Base-by-base conservation (phyloP, 495 filamentous ascomycete genomes). In the Hapsidospora chrysogenum region DNA sequence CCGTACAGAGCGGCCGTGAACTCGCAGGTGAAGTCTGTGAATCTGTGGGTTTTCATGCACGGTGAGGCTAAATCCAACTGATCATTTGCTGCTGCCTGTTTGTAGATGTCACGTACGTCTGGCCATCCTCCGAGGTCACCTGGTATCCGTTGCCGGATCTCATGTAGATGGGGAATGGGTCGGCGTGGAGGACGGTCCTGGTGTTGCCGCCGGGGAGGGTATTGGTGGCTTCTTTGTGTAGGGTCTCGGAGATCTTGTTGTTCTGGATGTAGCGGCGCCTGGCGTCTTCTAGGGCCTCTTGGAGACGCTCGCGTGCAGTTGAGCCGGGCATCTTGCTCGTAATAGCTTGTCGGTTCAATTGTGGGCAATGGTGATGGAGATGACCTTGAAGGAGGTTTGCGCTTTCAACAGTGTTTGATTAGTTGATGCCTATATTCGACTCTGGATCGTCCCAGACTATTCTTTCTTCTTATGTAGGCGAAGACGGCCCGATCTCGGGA, bases 151-250 rank as follows among this genome's bases (percentile, higher is more conserved):
- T 41, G 18, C 58, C 64, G 17, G 36, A 56, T 34, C 43, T 48
- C 50, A 65, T 55, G 42, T 50, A 51, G 11, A 76, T 37, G 0
- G 72, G 72, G 38, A 74, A 78, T 0, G 74, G 72, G 3, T 45
- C 47, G n/a, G 57, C 58, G 48, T 74, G 60, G 0, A 78, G 54
- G 2, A 74, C 51, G 2, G 64, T 67, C 13, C 74, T 53, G 9
- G 74, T 78, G 43, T 76, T 78, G 27, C 74, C 74, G 11, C 73
- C 72, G 0, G 73, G 73, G 3, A 75, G 49, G 27, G 51, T 44
- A 21, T 52, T 21, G 15, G 48, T 37, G 14, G 66, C 63, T 21
- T 49, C 37, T 13, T 56, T 46, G 31, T 64, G 54, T 5, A 54
- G 47, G 8, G 41, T 36, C 13, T 52, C 38, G 43, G 60, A 64